phyloP scores from a whole-genome alignment of 345 rosid species.

The Triadica sebifera region DNA sequence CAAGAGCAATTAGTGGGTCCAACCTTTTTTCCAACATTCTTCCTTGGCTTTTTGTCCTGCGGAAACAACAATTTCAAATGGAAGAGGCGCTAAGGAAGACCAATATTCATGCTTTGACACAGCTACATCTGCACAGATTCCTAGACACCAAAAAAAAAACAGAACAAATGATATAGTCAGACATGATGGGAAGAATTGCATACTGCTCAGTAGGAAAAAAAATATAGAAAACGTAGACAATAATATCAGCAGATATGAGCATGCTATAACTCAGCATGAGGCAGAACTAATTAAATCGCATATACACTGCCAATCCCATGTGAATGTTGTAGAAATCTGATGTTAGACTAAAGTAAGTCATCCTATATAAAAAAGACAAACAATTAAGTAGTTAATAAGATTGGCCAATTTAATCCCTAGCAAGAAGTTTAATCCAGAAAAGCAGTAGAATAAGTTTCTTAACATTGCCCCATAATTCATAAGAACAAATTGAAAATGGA shows the following conservation, averaged over 20 bases:
- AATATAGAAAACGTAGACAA: constrained; percentile 6
- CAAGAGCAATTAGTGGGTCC: constrained; percentile 24
- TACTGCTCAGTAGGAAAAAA: neutral
- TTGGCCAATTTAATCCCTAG: neutral
- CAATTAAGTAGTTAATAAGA: no score
- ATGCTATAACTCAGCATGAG: constrained; percentile 3
- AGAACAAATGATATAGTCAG: constrained; percentile 12
- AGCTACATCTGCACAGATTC: constrained; percentile 89
- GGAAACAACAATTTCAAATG: constrained; percentile 75
- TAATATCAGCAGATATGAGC: neutral
- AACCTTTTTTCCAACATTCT: constrained; percentile 71
- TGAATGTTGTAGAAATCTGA: neutral
- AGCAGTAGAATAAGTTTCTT: neutral
- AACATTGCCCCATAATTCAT: neutral
- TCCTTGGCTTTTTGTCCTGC: constrained; percentile 91
- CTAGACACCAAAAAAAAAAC: constrained; percentile 35
- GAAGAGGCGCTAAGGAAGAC: constrained; percentile 98
- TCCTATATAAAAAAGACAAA: neutral
- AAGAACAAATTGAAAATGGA: constrained; percentile 3
- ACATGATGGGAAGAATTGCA: constrained; percentile 1
- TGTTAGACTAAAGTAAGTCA: neutral
- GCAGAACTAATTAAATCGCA: constrained; percentile 9
- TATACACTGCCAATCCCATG: neutral
- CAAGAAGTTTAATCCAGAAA: neutral
- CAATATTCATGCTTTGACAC: constrained; percentile 74